A percentile compares a stretch with the other conserved stretches of the same genome.
Evolutionary conservation across 257 asterid species (phyloP).

Genomic region (Ballota nigra): DNA sequence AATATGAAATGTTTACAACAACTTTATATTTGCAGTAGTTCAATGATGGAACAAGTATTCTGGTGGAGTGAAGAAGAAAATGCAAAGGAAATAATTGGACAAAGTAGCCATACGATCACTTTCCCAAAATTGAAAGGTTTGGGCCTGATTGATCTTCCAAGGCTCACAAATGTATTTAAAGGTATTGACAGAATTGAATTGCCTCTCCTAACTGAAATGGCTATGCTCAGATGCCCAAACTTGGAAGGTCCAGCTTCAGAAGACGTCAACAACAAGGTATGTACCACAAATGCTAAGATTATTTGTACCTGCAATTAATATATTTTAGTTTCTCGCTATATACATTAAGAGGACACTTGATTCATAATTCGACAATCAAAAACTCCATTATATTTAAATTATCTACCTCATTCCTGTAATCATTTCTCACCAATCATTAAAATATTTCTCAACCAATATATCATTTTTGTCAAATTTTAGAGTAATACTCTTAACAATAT

Average conservation of each 20-base stretch:
- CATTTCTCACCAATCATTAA: too few species aligned
- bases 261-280: not conserved
- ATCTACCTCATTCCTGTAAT: too few species aligned
- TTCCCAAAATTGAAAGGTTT: not conserved
- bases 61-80: not conserved
- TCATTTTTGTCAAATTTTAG: too few species aligned
- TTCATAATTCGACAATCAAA: too few species aligned
- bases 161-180: not conserved
- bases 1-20: not conserved
- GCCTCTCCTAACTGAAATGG: not conserved
- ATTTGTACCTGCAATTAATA: too few species aligned
- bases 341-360: too few species aligned
- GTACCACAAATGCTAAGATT: too few species aligned
- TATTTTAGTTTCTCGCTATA: too few species aligned
- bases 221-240: not conserved
- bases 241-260: not conserved
- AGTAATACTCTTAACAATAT: too few species aligned
- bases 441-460: too few species aligned
- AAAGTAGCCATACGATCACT: not conserved
- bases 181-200: not conserved
- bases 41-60: not conserved
- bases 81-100: too few species aligned
- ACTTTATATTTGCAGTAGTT: not conserved
- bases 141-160: not conserved
- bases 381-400: too few species aligned